A percentile compares a stretch with the other conserved stretches of the same genome.
These are phyloP conservation scores for Sarocladiaceae sp. DNA, from an alignment of 2,329 filamentous ascomycete genomes.

Conservation along the genomic window DNA sequence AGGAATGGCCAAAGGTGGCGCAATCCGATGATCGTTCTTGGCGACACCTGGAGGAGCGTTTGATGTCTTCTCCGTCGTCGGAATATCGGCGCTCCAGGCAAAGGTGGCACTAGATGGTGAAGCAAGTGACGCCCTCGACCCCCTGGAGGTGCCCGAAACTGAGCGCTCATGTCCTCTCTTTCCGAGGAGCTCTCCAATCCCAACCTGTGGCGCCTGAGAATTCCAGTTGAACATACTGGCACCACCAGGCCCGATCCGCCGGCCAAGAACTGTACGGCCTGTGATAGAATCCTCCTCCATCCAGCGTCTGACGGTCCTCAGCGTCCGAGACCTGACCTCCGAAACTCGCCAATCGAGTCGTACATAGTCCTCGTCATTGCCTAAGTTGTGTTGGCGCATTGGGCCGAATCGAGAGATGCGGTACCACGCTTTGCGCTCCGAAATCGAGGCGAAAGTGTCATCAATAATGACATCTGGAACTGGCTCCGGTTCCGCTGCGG, in stretches of 20 bases:
- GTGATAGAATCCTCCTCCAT: constrained; percentile 58
- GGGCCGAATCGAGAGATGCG: constrained; percentile 56
- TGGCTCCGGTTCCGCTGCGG: constrained; percentile 23
- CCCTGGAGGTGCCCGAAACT: not conserved
- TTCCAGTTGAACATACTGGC: constrained; percentile 57
- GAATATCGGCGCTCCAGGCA: constrained; percentile 17
- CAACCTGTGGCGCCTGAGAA: constrained; percentile 41
- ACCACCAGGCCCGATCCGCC: constrained; percentile 32
- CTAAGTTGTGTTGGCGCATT: constrained; percentile 47
- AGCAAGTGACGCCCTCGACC: not conserved
- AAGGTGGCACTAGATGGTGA: constrained; percentile 1
- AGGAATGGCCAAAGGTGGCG: not conserved
- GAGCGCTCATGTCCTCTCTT: constrained; percentile 14
- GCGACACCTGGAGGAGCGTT: constrained; percentile 7
- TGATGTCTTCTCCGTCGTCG: constrained; percentile 8
- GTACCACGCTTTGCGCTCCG: constrained; percentile 60
- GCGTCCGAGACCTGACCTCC: constrained; percentile 43
- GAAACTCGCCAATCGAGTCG: constrained; percentile 54
- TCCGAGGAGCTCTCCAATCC: constrained; percentile 33
- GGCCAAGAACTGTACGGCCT: constrained; percentile 36
- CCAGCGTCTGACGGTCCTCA: constrained; percentile 57
- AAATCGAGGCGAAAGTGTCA: constrained; percentile 48
- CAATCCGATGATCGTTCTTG: constrained; percentile 1
- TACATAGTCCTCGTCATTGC: constrained; percentile 50
- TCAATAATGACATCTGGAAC: constrained; percentile 40